phyloP scores from a whole-genome alignment of 2,329 filamentous ascomycete species.

The Mycosphaerelloides madeirae region DNA sequence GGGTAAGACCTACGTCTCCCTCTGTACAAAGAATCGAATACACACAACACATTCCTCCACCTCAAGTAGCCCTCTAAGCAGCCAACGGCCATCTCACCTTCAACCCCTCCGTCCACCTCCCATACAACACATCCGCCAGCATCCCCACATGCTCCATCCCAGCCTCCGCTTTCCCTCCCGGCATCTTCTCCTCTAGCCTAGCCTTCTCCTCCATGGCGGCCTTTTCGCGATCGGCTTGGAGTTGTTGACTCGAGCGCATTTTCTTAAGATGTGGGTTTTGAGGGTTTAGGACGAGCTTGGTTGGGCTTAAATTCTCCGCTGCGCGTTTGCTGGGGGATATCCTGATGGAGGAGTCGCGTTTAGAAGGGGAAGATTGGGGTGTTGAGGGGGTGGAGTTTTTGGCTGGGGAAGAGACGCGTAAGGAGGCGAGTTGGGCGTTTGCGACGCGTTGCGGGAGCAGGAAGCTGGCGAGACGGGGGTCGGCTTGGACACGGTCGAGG shows the following conservation, averaged over 20 bases:
- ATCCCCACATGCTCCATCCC: conserved; percentile 93
- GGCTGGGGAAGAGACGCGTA: conserved; percentile 24
- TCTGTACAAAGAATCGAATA: conserved; percentile 1
- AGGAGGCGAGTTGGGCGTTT: conserved; percentile 33
- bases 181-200: conserved; percentile 48
- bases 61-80: conserved; percentile 16
- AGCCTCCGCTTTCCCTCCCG: conserved; percentile 51
- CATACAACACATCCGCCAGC: conserved; percentile 84
- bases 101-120: conserved; percentile 82
- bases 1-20: not conserved
- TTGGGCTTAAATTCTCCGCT: conserved; percentile 29
- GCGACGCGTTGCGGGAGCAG: conserved; percentile 37
- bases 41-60: not conserved
- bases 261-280: conserved; percentile 82
- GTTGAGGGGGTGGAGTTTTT: conserved; percentile 26
- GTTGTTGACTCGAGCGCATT: conserved; percentile 51
- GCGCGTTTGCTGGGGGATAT: conserved; percentile 16
- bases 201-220: conserved; percentile 49
- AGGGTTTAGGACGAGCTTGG: conserved; percentile 70
- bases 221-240: conserved; percentile 42
- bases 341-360: conserved; percentile 9
- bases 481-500: conserved; percentile 66
- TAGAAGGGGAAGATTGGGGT: conserved; percentile 26
- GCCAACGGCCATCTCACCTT: conserved; percentile 45
- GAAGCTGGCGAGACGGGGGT: conserved; percentile 57